Conservation (phyloP, 2,329 filamentous ascomycete species). For the Hypoxylon sp. region DNA sequence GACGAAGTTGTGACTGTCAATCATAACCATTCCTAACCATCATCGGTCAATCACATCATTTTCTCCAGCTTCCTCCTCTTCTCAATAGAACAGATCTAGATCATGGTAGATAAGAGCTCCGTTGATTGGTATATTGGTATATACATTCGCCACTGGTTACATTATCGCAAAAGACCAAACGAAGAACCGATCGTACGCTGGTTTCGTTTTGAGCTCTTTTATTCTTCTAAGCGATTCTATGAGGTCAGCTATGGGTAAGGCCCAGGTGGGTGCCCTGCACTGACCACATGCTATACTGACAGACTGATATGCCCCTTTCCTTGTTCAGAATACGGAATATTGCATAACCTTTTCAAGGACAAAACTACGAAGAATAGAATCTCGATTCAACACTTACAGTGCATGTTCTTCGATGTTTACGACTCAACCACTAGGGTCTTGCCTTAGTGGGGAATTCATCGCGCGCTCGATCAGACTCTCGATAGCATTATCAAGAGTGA, state of each 20-base stretch:
- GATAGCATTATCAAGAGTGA: background rate
- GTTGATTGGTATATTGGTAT: background rate
- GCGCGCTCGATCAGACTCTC: background rate
- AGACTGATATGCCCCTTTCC: background rate
- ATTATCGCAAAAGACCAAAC: background rate
- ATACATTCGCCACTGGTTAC: conserved; percentile 6
- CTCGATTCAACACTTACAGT: background rate
- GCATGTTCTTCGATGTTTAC: background rate
- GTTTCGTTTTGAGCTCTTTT: background rate
- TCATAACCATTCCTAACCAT: conserved; percentile 16
- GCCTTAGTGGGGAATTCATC: background rate
- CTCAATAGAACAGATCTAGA: conserved; percentile 5
- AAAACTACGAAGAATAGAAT: background rate
- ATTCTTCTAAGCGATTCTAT: background rate
- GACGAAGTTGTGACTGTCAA: conserved; percentile 24
- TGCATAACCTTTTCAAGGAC: too few species aligned
- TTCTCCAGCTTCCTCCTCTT: background rate
- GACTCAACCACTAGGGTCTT: conserved; percentile 1
- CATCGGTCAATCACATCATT: conserved; percentile 20
- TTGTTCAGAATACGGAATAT: too few species aligned
- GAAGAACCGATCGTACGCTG: background rate
- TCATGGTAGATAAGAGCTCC: background rate
- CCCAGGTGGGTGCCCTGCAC: too few species aligned
- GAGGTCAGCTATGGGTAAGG: background rate
- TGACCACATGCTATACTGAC: background rate